These are phyloP conservation scores for Vaccinium corymbosum DNA, from an alignment of 148 eudicot species.

Conservation along the genomic window DNA sequence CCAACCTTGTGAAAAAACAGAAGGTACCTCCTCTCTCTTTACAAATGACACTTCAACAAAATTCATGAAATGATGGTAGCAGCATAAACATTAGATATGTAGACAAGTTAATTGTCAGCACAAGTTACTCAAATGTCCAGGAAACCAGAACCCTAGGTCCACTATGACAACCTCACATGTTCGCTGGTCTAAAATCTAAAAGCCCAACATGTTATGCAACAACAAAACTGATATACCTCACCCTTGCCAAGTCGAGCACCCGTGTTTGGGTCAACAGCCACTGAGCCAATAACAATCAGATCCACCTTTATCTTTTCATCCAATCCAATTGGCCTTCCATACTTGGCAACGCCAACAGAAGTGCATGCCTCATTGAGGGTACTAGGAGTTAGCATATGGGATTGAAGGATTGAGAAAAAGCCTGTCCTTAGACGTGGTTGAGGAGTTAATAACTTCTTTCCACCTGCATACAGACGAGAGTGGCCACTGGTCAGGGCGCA, in stretches of 20 bases:
- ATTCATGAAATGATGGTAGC: not conserved
- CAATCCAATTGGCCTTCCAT: constrained; percentile 81
- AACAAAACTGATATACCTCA: constrained; percentile 50
- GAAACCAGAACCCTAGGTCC: not conserved
- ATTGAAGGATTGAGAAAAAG: constrained; percentile 83
- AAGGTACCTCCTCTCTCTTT: not conserved
- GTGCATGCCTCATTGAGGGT: constrained; percentile 84
- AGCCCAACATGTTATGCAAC: not conserved
- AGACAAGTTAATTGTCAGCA: not conserved
- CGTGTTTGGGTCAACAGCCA: constrained; percentile 84
- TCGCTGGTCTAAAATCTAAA: not conserved
- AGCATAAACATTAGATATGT: not conserved
- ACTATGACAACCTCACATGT: not conserved
- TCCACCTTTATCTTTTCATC: constrained; percentile 91
- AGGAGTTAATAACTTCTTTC: constrained; percentile 79
- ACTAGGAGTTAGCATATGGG: constrained; percentile 45
- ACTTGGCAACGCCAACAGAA: constrained; percentile 88
- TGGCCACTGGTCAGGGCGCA: not conserved
- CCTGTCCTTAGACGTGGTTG: constrained; percentile 98
- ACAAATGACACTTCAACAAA: not conserved
- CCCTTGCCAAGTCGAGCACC: constrained; percentile 99
- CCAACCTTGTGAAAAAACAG: not conserved
- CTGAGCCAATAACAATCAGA: constrained; percentile 84
- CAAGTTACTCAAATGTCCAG: not conserved
- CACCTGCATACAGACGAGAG: constrained; percentile 37